A percentile compares a stretch with the other conserved stretches of the same genome.
phyloP scores from a whole-genome alignment of 306 rosid genomes.

The Pyrus betulifolia region DNA sequence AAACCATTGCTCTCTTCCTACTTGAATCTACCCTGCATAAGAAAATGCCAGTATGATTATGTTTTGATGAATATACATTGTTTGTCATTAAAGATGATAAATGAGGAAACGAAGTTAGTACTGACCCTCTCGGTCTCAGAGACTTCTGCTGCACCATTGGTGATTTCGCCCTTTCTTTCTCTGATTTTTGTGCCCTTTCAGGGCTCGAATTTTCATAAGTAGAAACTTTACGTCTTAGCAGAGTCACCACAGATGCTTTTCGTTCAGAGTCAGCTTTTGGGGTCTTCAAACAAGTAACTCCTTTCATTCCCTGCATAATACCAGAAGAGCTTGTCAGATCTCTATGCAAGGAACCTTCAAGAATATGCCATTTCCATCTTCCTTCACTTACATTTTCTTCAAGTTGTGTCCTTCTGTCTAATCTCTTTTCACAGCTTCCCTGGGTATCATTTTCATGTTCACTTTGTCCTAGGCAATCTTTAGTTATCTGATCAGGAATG shows the following conservation, averaged over 20 bases:
- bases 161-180: conserved; percentile 25
- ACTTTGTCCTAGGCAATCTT: conserved; percentile 16
- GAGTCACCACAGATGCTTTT: conserved; percentile 26
- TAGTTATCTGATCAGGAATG: conserved; percentile 28
- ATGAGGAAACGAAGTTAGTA: not conserved
- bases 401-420: conserved; percentile 10
- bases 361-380: not conserved
- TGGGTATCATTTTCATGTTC: conserved; percentile 14
- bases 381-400: conserved; percentile 32
- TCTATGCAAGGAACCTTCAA: not conserved
- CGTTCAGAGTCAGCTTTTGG: conserved; percentile 13
- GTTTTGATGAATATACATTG: not conserved
- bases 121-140: conserved; percentile 41
- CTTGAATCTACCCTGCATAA: conserved; percentile 40
- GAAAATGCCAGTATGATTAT: not conserved
- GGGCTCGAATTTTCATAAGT: conserved; percentile 19
- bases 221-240: conserved; percentile 12
- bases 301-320: conserved; percentile 29
- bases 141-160: conserved; percentile 19
- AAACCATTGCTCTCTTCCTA: conserved; percentile 32
- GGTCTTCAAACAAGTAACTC: conserved; percentile 14
- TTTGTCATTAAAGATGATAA: not conserved
- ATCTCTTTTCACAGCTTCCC: conserved; percentile 29
- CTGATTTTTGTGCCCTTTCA: conserved; percentile 2
- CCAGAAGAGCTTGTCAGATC: not conserved